These are phyloP conservation scores for Agarophyton chilense DNA, from an alignment of 23 red algal genomes.

Conservation along the genomic window DNA sequence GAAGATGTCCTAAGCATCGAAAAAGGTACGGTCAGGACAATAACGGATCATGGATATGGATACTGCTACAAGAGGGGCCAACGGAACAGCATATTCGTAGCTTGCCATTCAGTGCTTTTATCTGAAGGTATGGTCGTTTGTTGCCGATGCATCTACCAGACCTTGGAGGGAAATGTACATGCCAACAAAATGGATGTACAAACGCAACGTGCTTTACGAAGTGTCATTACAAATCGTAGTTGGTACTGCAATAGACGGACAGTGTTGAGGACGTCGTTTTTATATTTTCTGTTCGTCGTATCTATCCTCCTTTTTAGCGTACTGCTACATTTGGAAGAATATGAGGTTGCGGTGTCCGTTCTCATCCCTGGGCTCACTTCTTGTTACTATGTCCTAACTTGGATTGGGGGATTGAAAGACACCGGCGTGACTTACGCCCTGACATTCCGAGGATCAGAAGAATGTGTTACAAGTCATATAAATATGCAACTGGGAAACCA, in stretches of 20 bases:
- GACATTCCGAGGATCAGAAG: conserved; percentile 6
- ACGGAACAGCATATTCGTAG: conserved; percentile 13
- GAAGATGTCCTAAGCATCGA: neutral
- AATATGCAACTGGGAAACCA: neutral
- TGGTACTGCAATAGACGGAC: neutral
- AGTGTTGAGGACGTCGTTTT: neutral
- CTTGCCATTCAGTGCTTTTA: neutral
- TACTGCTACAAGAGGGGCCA: conserved; percentile 9
- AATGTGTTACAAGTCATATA: neutral
- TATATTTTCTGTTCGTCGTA: neutral
- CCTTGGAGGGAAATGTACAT: neutral
- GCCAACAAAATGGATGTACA: neutral
- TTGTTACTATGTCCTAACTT: neutral
- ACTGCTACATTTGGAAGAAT: neutral
- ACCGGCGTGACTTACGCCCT: neutral
- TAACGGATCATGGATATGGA: neutral
- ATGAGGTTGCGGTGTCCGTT: conserved; percentile 7
- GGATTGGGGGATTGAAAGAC: neutral
- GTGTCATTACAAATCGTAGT: neutral
- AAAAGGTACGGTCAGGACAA: neutral
- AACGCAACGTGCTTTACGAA: neutral
- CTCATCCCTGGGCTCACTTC: neutral
- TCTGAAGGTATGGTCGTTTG: conserved; percentile 16
- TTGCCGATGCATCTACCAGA: neutral
- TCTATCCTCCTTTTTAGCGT: neutral